Percentiles rank a stretch among this genome's conserved stretches.
Evolutionary conservation across 192 early-diverging fungal genomes (phyloP).

Genomic region (Backusella parvicylindrica): DNA sequence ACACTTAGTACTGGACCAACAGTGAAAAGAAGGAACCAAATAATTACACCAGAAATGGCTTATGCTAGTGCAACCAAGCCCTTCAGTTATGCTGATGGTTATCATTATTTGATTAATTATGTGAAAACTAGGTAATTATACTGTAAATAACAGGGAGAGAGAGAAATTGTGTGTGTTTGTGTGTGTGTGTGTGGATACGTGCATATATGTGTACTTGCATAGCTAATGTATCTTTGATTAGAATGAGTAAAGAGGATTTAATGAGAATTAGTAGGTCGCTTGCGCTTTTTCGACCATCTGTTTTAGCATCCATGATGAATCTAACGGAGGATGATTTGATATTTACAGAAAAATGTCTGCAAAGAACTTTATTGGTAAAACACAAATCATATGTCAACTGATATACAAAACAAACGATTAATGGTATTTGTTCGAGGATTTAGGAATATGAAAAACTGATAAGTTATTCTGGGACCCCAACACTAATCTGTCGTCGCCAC

Average conservation of each 20-base stretch:
- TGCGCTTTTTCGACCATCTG: slow-evolving; percentile 87
- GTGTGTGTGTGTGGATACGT: no score
- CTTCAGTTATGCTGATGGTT: slow-evolving; percentile 89
- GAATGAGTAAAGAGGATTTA: slow-evolving; percentile 85
- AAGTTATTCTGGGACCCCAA: slow-evolving; percentile 90
- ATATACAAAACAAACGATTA: not conserved
- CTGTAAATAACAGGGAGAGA: no score
- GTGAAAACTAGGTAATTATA: slow-evolving; percentile 44
- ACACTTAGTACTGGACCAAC: not conserved
- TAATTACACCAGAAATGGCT: slow-evolving; percentile 60
- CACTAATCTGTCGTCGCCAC: slow-evolving; percentile 91
- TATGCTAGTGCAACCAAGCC: slow-evolving; percentile 80
- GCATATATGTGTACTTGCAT: not conserved
- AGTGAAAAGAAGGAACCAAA: slow-evolving; percentile 16
- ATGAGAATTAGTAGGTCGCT: slow-evolving; percentile 88
- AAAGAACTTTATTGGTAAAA: slow-evolving; percentile 78
- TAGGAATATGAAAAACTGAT: slow-evolving; percentile 94
- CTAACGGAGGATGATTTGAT: slow-evolving; percentile 89
- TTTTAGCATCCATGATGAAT: slow-evolving; percentile 92
- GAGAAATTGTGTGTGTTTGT: not conserved
- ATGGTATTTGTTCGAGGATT: not conserved
- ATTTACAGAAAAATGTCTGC: slow-evolving; percentile 96
- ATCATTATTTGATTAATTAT: slow-evolving; percentile 84
- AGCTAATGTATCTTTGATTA: slow-evolving; percentile 16
- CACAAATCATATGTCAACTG: not conserved